These are phyloP conservation scores for Mycosphaerelloides madeirae DNA, from an alignment of 2,329 filamentous ascomycete genomes.

Conservation along the genomic window DNA sequence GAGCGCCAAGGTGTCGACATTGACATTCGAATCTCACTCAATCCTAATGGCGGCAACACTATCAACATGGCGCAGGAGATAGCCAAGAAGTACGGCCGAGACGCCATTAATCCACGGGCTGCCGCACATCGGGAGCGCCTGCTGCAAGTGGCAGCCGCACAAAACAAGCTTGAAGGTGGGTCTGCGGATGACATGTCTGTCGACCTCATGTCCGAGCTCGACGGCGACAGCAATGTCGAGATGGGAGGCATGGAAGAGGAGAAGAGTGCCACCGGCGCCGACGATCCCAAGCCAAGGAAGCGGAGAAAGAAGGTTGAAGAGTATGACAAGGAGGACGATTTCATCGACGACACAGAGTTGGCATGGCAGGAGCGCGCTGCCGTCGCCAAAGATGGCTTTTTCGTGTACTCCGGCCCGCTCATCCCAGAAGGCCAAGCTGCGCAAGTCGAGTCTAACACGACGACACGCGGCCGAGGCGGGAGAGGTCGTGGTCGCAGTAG, in stretches of 20 bases:
- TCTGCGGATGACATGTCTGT: conserved; percentile 77
- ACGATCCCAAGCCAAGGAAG: conserved; percentile 70
- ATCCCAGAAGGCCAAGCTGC: conserved; percentile 73
- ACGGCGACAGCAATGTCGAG: conserved; percentile 79
- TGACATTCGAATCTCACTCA: conserved; percentile 74
- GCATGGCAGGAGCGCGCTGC: conserved; percentile 94
- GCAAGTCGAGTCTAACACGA: conserved; percentile 27
- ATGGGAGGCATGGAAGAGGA: conserved; percentile 61
- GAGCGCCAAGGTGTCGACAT: conserved; percentile 64
- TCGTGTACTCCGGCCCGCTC: conserved; percentile 91
- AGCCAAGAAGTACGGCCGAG: conserved; percentile 90
- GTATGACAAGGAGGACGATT: conserved; percentile 63
- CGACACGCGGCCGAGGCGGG: conserved; percentile 17
- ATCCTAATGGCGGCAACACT: conserved; percentile 79
- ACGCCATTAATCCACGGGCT: conserved; percentile 83
- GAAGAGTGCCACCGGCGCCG: conserved; percentile 61
- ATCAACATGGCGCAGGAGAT: conserved; percentile 94
- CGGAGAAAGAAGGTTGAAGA: conserved; percentile 68
- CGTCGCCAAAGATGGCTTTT: conserved; percentile 92
- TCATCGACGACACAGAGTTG: conserved; percentile 85
- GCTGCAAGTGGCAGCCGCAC: conserved; percentile 79
- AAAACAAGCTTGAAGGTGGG: conserved; percentile 76
- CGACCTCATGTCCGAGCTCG: conserved; percentile 60
- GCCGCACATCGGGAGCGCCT: conserved; percentile 85
- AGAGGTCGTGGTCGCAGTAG: conserved; percentile 39